Evolutionary conservation across 495 filamentous ascomycete genomes (phyloP), one percentile per base, ranked within the genome.

Genomic region (Aspergillus egyptiacus): DNA sequence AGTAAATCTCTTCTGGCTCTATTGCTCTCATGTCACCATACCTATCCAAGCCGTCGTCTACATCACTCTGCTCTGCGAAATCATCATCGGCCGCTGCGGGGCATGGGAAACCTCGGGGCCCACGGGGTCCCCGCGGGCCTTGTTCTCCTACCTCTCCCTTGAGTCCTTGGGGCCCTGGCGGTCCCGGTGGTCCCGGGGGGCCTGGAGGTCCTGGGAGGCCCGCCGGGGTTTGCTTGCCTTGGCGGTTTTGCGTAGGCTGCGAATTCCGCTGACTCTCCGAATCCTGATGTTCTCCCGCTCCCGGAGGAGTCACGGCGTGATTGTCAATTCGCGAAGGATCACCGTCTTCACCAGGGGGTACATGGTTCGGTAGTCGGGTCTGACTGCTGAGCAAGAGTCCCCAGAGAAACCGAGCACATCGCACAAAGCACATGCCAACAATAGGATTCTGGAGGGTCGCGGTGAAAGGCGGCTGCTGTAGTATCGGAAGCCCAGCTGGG

Each of bases 401-500:
- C 36, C 19, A 39, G 25, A 39, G 2, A n/a, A 5, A 14, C 36
- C 19, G 18, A 8, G 19, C 3, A 27, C 22, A 7, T 1, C 3
- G 2, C 1, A 40, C 13, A 39, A 48, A 2, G 15, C 46, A 39
- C 14, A 48, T 30, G 4, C 36, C 36, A 24, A 48, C 35, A 15
- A 48, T 28, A 9, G 46, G 46, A 11, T 20, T 13, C 28, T 36
- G 35, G 10, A 48, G 19, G 6, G 14, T 32, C n/a, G 24, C 15
- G 24, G 39, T 9, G 17, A 39, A 48, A 15, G 35, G 46, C 2
- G 46, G 46, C 6, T 39, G 46, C 17, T 32, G 7, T 10, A 48
- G 15, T 6, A 38, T 4, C 2, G 46, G 35, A 13, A 22, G 9
- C 7, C 15, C 30, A 1, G 9, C 8, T 11, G 17, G 17, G 17